Evolutionary conservation across 2,329 filamentous ascomycete species (phyloP).

Genomic region (Colletotrichum tofieldiae): DNA sequence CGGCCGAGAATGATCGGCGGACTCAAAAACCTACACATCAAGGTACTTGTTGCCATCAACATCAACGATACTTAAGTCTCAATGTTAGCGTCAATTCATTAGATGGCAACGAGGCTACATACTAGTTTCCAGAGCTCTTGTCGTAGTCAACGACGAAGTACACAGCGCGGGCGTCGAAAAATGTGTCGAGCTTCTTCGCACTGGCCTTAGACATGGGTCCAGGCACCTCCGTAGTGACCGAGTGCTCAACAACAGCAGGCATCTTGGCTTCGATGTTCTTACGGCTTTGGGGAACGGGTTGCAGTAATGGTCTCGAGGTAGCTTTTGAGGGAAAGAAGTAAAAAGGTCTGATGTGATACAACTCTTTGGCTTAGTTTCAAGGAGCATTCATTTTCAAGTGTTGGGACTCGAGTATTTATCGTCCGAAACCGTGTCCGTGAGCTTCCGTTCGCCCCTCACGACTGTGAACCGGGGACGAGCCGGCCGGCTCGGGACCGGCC

Average conservation of each 20-base stretch:
- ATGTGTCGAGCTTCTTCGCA: conserved; percentile 60
- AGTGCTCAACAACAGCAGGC: conserved; percentile 53
- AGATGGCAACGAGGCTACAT: conserved; percentile 16
- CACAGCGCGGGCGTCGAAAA: conserved; percentile 68
- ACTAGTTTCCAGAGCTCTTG: conserved; percentile 68
- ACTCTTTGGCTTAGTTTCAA: background rate
- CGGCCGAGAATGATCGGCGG: conserved; percentile 26
- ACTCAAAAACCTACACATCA: conserved; percentile 59
- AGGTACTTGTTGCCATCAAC: conserved; percentile 65
- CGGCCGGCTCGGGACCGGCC: conserved; percentile 39
- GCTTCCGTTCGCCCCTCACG: conserved; percentile 22
- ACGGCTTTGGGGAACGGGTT: background rate
- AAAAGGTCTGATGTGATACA: background rate
- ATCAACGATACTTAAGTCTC: conserved; percentile 58
- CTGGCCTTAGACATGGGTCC: conserved; percentile 58
- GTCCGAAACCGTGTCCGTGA: background rate
- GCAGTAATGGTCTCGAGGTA: background rate
- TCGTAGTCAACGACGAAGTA: conserved; percentile 69
- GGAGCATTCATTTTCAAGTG: background rate
- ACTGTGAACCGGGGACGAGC: conserved; percentile 31
- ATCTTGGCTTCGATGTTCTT: conserved; percentile 46
- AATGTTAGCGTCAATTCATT: background rate
- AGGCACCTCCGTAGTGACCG: conserved; percentile 57
- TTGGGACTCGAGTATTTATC: conserved; percentile 28
- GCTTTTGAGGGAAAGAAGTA: background rate